phyloP scores from a whole-genome alignment of 129 eudicot species.

The Scalesia atractyloides region DNA sequence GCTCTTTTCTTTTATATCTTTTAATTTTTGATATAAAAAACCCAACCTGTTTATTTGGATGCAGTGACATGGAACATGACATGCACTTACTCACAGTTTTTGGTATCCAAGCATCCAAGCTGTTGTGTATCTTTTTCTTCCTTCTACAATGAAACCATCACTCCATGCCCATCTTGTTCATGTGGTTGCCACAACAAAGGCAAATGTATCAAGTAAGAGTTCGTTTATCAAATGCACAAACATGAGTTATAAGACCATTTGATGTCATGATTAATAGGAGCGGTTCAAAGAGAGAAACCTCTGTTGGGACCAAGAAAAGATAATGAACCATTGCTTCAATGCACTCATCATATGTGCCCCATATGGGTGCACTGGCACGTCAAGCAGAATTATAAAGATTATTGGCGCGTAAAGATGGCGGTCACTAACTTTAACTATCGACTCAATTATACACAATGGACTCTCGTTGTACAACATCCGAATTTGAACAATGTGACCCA shows the following conservation, averaged over 20 bases:
- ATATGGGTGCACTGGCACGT: conserved; percentile 89
- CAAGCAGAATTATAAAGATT: conserved; percentile 72
- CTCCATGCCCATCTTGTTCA: conserved; percentile 79
- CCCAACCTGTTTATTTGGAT: background rate
- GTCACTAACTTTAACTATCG: conserved; percentile 75
- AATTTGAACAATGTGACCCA: conserved; percentile 85
- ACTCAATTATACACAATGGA: conserved; percentile 79
- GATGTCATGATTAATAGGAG: conserved; percentile 38
- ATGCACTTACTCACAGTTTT: conserved; percentile 75
- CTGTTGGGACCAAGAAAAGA: conserved; percentile 63
- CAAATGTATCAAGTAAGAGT: conserved; percentile 60
- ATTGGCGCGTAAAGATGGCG: conserved; percentile 82
- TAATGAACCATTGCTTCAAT: conserved; percentile 65
- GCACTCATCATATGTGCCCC: conserved; percentile 93
- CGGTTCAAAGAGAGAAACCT: conserved; percentile 49
- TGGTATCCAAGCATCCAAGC: conserved; percentile 56
- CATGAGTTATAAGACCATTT: no score
- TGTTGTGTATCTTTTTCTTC: conserved; percentile 86
- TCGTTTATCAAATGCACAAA: background rate
- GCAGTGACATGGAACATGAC: conserved; percentile 95
- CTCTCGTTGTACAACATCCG: conserved; percentile 87
- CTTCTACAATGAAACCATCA: conserved; percentile 74
- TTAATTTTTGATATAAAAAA: no score
- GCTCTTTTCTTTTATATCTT: no score
- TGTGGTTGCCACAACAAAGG: conserved; percentile 81